Evolutionary conservation across 75 land plant species (phyloP).

Genomic region (Ceratopteris richardii): DNA sequence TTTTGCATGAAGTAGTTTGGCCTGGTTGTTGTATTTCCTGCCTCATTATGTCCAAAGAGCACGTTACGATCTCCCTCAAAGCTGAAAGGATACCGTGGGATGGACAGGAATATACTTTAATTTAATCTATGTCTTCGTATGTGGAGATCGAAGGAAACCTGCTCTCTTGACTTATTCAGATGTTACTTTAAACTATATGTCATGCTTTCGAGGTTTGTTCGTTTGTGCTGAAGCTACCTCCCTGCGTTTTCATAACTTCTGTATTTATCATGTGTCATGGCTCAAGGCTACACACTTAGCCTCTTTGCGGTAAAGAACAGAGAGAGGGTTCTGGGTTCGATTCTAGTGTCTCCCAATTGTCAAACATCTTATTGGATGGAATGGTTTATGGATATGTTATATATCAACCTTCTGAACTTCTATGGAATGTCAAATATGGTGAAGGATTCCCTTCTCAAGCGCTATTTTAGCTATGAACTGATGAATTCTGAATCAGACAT

Average conservation of each 20-base stretch:
- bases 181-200: constrained; percentile 19
- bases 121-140: constrained; percentile 22
- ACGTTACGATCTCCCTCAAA: constrained; percentile 35
- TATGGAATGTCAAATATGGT: constrained; percentile 28
- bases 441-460: constrained; percentile 24
- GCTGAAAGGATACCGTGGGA: constrained; percentile 55
- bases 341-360: constrained; percentile 29
- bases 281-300: constrained; percentile 40
- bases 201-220: constrained; percentile 32
- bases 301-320: constrained; percentile 33
- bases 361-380: constrained; percentile 28
- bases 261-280: constrained; percentile 40
- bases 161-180: constrained; percentile 32
- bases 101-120: constrained; percentile 43
- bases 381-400: constrained; percentile 32
- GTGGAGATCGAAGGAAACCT: constrained; percentile 35
- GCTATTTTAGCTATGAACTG: constrained; percentile 21
- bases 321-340: constrained; percentile 26
- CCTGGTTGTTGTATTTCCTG: too few species aligned
- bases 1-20: too few species aligned
- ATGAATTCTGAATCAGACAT: constrained; percentile 48
- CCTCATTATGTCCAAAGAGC: too few species aligned
- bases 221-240: constrained; percentile 27
- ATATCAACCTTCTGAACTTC: constrained; percentile 26
- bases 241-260: constrained; percentile 29